Conservation (phyloP, 306 rosid species). For the Sicyos edulis region DNA sequence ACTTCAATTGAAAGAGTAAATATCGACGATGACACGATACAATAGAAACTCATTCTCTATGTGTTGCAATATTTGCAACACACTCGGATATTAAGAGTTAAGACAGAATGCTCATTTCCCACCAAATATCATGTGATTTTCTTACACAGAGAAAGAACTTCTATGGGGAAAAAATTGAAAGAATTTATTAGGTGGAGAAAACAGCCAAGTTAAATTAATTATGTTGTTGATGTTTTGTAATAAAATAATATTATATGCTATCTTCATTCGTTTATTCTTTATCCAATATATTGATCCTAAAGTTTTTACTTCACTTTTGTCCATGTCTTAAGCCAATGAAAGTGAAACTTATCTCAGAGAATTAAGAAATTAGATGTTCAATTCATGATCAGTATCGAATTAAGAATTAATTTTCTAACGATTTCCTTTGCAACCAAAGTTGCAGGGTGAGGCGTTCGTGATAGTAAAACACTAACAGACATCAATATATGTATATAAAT, state of each 20-base stretch:
- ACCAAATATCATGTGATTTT: neutral
- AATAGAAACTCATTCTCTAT: neutral
- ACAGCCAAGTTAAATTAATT: neutral
- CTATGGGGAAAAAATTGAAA: too few species aligned
- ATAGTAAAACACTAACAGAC: too few species aligned
- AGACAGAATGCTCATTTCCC: neutral
- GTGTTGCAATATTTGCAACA: neutral
- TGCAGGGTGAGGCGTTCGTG: too few species aligned
- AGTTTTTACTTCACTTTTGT: neutral
- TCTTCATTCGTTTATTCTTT: neutral
- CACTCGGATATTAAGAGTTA: neutral
- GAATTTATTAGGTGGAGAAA: too few species aligned
- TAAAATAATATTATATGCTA: neutral
- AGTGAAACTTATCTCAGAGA: too few species aligned
- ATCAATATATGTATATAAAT: too few species aligned
- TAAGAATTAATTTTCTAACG: too few species aligned
- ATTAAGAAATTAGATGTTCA: too few species aligned
- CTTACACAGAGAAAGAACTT: too few species aligned
- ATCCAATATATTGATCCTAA: neutral
- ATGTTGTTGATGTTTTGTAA: neutral
- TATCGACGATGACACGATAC: neutral
- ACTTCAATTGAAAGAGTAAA: too few species aligned
- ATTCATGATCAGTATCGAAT: too few species aligned
- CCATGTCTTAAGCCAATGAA: neutral
- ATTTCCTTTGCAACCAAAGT: too few species aligned